Percentiles rank a stretch among this genome's conserved stretches.
These are phyloP conservation scores for Medicago lupulina DNA, from an alignment of 306 rosid species.

Conservation along the genomic window DNA sequence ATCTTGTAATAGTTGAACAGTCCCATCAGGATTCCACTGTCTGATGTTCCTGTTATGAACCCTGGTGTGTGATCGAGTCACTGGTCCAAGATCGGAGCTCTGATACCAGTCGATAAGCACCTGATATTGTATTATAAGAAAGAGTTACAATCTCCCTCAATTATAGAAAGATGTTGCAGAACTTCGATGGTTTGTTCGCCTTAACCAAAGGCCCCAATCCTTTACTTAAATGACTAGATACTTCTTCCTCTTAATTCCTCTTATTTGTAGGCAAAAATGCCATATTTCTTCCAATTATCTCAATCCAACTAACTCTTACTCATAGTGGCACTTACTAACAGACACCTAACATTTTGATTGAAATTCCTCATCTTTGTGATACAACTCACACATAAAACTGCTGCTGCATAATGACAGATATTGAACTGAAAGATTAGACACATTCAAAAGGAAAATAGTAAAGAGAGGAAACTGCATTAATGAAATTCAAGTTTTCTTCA, in stretches of 20 bases:
- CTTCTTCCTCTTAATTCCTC: neutral
- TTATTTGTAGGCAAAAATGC: neutral
- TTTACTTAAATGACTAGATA: too few species aligned
- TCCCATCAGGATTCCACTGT: too few species aligned
- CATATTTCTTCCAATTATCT: neutral
- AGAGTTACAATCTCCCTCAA: too few species aligned
- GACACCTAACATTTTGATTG: neutral
- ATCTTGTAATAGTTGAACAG: too few species aligned
- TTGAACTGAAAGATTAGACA: neutral
- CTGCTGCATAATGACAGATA: neutral
- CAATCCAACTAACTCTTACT: neutral
- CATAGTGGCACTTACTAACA: neutral
- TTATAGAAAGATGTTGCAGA: too few species aligned
- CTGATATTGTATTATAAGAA: too few species aligned
- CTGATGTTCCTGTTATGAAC: too few species aligned
- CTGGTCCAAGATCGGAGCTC: too few species aligned
- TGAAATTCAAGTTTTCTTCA: slow-evolving; percentile 3
- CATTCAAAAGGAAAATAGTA: slow-evolving; percentile 17
- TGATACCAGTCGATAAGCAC: too few species aligned
- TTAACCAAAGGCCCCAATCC: too few species aligned
- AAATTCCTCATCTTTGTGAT: slow-evolving; percentile 23
- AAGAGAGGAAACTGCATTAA: neutral
- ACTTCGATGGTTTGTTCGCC: too few species aligned
- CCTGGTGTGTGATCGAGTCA: too few species aligned
- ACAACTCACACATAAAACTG: neutral